phyloP scores from a whole-genome alignment of 257 asterid species.

The Solanum megistacrolobum region DNA sequence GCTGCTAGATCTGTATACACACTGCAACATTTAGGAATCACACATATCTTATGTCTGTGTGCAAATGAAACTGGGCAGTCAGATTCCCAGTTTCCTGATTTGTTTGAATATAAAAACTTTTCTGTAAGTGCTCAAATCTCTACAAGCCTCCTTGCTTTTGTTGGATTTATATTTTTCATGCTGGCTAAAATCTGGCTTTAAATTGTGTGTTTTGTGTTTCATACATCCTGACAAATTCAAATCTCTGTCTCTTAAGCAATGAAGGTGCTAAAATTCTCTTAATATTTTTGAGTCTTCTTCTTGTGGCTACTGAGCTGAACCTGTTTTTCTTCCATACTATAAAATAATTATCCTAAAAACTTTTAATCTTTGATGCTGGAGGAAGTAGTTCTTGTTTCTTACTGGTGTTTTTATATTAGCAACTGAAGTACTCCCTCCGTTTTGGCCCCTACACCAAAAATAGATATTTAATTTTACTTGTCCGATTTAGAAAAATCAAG shows the following conservation, averaged over 20 bases:
- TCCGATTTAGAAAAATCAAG: neutral
- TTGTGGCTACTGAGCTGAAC: neutral
- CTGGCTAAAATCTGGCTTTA: neutral
- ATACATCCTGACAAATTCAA: neutral
- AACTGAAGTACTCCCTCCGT: neutral
- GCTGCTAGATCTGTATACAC: constrained; percentile 94
- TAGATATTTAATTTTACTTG: neutral
- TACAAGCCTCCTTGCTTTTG: neutral
- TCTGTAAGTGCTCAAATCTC: constrained; percentile 48
- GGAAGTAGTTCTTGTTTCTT: neutral
- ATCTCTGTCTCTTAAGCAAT: neutral
- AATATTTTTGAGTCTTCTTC: neutral
- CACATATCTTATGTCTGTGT: constrained; percentile 88
- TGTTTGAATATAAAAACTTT: constrained; percentile 74
- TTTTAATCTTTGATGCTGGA: neutral
- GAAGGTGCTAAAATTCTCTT: neutral
- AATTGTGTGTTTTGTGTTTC: neutral
- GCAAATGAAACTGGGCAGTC: constrained; percentile 95
- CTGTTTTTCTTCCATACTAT: neutral
- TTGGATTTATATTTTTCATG: neutral
- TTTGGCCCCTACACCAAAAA: neutral
- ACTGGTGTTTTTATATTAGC: neutral
- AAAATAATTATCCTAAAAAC: neutral
- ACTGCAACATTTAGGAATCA: constrained; percentile 74
- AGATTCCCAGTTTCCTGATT: constrained; percentile 83